Evolutionary conservation across 352 stramenopile genomes (phyloP), one percentile per base, ranked within the genome.

Genomic region (Thraustochytrium striatum): DNA sequence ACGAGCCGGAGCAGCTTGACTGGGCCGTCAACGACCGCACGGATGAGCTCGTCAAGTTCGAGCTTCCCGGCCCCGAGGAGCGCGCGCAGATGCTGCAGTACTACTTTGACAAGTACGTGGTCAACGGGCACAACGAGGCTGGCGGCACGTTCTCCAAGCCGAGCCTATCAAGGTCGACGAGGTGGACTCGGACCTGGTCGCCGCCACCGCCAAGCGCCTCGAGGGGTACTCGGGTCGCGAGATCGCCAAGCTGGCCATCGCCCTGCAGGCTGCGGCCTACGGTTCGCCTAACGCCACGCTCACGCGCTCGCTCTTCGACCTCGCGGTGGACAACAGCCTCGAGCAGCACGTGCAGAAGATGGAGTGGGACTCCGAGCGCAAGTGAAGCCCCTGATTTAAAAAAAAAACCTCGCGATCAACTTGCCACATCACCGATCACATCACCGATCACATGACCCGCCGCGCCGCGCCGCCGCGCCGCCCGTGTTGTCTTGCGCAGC

Each of bases 211-310:
- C 3, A 86, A 89, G 65, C 87, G 89, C 57, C 98, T 97, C 28
- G 91, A 98, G 16, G 96, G 95, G 41, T 99, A 99, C 85, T 98
- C 93, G 33, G 97, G 97, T 79, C 94, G 97, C 86, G 96, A 98
- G 83, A 95, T 99, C 82, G 97, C 93, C 50, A 99, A 99, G 91
- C 89, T 99, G 50, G 95, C 97, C 59, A 98, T 99, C 85, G 95
- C 94, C 39, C 98, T 97, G 94, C 96, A 99, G 88, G 94, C 95
- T 19, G 89, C 94, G 25, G 96, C 95, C 1, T 99, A 99, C 85
- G 96, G 96, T 72, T 97, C 91, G 47, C 87, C 92, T 38, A 94
- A 92, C 62, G 94, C 91, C 13, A 88, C 94, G 39, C 93, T 99
- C 82, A 94, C 94, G 82, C 91, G 94, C 82, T 85, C 93, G 61